Conservation (phyloP, 2,329 filamentous ascomycete genomes). For the Cylindrodendrum hubeiense region DNA sequence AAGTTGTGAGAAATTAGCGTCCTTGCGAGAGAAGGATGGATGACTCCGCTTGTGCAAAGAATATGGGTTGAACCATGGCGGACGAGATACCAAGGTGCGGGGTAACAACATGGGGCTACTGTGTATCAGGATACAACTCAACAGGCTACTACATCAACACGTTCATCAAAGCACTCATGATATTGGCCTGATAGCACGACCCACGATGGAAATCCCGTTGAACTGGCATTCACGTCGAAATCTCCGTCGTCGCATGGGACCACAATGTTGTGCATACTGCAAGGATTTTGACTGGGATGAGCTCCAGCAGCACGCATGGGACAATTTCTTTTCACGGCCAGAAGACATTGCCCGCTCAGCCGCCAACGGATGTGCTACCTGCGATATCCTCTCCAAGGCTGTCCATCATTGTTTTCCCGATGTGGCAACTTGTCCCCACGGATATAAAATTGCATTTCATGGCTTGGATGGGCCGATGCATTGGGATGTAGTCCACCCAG, state of each 20-base stretch:
- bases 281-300: constrained; percentile 17
- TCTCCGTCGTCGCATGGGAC: background rate
- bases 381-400: background rate
- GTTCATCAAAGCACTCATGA: background rate
- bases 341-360: constrained; percentile 1
- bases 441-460: constrained; percentile 8
- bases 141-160: background rate
- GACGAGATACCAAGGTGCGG: too few species aligned
- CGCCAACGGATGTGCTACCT: constrained; percentile 1
- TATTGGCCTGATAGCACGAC: background rate
- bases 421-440: background rate
- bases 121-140: background rate
- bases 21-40: too few species aligned
- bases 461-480: constrained; percentile 17
- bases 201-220: background rate
- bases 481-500: constrained; percentile 5
- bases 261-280: constrained; percentile 5
- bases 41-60: too few species aligned
- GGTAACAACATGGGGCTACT: too few species aligned
- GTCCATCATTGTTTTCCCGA: constrained; percentile 8
- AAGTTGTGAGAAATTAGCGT: too few species aligned
- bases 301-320: constrained; percentile 1
- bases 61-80: too few species aligned
- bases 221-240: background rate
- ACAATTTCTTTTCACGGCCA: background rate